These are phyloP conservation scores for Musa beccarii DNA, from an alignment of 176 grass and related monocot species.

Conservation along the genomic window DNA sequence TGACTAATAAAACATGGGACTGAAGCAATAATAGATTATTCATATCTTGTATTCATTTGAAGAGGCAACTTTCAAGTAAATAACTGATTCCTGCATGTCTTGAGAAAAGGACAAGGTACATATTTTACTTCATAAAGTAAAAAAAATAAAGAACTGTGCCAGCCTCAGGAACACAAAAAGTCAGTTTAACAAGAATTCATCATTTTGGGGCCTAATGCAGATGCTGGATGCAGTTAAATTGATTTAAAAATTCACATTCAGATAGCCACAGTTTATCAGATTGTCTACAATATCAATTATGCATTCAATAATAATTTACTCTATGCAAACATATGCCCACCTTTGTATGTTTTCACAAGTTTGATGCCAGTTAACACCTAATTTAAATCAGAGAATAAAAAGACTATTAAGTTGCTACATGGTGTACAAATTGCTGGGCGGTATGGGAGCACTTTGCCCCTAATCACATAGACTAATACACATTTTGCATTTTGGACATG, in stretches of 20 bases:
- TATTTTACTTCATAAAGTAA: background rate
- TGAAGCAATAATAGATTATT: background rate
- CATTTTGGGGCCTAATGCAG: background rate
- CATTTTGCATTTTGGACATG: too few relatives aligned
- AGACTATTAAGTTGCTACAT: background rate
- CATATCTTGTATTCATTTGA: background rate
- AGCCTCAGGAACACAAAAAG: background rate
- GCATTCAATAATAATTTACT: too few relatives aligned
- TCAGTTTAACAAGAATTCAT: background rate
- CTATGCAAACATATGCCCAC: background rate
- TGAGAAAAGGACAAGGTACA: background rate
- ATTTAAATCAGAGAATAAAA: background rate
- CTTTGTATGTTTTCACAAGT: background rate
- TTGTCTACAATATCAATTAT: too few relatives aligned
- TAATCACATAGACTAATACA: too few relatives aligned
- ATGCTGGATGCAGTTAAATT: background rate
- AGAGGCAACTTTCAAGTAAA: background rate
- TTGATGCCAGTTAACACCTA: background rate
- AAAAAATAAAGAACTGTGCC: background rate
- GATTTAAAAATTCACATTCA: too few relatives aligned
- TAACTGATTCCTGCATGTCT: background rate
- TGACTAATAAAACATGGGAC: conserved; percentile 3
- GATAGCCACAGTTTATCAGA: too few relatives aligned
- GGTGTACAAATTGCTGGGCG: background rate
- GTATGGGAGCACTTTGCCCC: background rate